Base-by-base conservation (phyloP, 805 yeast species). In the Wickerhamiella qilinensis region DNA sequence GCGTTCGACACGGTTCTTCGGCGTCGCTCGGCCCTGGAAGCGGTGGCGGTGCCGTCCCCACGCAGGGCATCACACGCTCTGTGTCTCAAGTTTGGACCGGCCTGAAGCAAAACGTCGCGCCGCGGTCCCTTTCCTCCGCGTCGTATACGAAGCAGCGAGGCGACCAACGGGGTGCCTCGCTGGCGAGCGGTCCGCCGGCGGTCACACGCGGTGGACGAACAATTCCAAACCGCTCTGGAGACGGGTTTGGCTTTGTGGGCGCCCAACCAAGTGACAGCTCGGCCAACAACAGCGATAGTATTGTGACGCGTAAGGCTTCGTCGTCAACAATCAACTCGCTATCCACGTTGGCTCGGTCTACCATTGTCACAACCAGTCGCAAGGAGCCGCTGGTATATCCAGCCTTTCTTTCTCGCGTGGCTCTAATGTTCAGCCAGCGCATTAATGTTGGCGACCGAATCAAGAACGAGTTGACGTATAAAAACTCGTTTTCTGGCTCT, bases 401-500 rank as follows among this genome's bases (percentile, higher is more conserved):
- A 2, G 97, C 98, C 1, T 50, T 83, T 51, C 62, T 91, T 16
- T 83, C 95, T 3, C 67, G 74, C 36, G 97, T 91, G 15, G 94
- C 96, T 1, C 69, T 67, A 18, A 69, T 73, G 19, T 84, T 88
- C 57, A 72, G 75, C 46, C 82, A 77, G 43, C 63, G 74, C 18
- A 68, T 85, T 22, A 71, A 71, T 18, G 55, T 81, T 12, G 80
- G 85, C 2, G 83, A 84, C 43, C 74, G 82, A 46, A 79, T 78
- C 54, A 91, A 88, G 54, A 88, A 86, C 60, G 95, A 94, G 15
- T 68, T 86, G 48, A 79, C 84, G 44, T 88, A 85, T 58, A 79
- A 93, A 54, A 93, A 86, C 53, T 77, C 96, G 0, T 91, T 91
- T 53, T 79, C 94, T 0, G 98, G 98, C 25, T 67, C 82, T 18